phyloP scores from a whole-genome alignment of 208 protist genomes.

The Trypanosoma theileri region DNA sequence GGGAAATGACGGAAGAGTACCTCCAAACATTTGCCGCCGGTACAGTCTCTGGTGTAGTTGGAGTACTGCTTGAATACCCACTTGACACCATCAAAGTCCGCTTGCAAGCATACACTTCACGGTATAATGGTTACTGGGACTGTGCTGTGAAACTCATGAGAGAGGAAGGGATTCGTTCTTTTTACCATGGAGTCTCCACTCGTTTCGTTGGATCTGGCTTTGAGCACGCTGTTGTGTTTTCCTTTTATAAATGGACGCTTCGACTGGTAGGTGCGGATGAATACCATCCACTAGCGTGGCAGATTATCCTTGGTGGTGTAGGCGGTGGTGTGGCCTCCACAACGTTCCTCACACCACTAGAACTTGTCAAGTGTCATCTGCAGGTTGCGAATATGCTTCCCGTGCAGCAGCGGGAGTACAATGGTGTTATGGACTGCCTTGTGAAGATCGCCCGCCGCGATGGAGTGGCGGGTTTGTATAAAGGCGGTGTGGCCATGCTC shows the following conservation, averaged over 20 bases:
- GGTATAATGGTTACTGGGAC: constrained; percentile 58
- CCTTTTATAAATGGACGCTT: constrained; percentile 73
- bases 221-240: constrained; percentile 82
- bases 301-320: constrained; percentile 61
- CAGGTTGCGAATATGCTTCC: constrained; percentile 54
- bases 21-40: constrained; percentile 54
- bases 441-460: constrained; percentile 32
- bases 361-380: constrained; percentile 87
- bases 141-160: constrained; percentile 45
- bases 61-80: constrained; percentile 83
- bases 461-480: constrained; percentile 64
- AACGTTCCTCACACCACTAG: constrained; percentile 76
- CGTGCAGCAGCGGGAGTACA: constrained; percentile 29
- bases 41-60: constrained; percentile 56
- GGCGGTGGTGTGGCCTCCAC: constrained; percentile 63
- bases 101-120: constrained; percentile 57
- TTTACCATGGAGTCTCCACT: constrained; percentile 76
- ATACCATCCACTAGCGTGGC: constrained; percentile 33
- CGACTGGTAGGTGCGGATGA: constrained; percentile 44
- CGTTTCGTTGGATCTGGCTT: constrained; percentile 65
- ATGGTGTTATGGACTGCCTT: constrained; percentile 56
- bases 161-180: constrained; percentile 65
- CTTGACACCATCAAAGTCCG: constrained; percentile 91
- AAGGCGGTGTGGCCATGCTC: constrained; percentile 63
- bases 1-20: constrained; percentile 22